Conservation (phyloP, 2,329 filamentous ascomycete genomes). For the Trichoderma simmonsii region DNA sequence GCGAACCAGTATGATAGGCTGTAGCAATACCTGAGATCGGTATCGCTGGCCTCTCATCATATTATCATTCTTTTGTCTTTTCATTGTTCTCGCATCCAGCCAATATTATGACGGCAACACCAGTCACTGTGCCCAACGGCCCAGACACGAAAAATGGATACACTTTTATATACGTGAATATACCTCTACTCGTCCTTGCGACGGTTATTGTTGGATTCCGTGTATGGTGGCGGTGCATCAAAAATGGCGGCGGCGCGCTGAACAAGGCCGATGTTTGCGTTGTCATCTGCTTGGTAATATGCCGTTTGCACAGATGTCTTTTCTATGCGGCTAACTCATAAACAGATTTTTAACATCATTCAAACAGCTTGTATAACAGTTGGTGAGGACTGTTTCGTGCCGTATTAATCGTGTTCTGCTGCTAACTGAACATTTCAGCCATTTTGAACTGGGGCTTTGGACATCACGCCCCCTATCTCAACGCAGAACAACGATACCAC, state of each 20-base stretch:
- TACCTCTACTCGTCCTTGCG: conserved; percentile 1
- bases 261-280: conserved; percentile 14
- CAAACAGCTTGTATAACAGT: neutral
- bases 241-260: neutral
- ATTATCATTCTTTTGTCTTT: neutral
- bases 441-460: conserved; percentile 10
- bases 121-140: neutral
- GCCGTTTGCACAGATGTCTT: neutral
- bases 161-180: conserved; percentile 6
- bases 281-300: conserved; percentile 2
- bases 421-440: neutral
- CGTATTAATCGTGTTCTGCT: neutral
- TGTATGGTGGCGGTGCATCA: conserved; percentile 12
- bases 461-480: conserved; percentile 6
- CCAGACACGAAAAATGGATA: conserved; percentile 6
- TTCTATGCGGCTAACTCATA: neutral
- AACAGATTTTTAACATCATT: conserved; percentile 4
- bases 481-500: conserved; percentile 4
- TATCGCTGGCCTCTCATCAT: neutral
- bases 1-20: neutral
- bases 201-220: neutral
- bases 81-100: neutral
- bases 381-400: neutral
- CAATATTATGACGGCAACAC: neutral
- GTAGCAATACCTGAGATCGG: neutral